A percentile compares a stretch with the other conserved stretches of the same genome.
These are phyloP conservation scores for Viola pubescens DNA, from an alignment of 441 rosid species.

Conservation along the genomic window DNA sequence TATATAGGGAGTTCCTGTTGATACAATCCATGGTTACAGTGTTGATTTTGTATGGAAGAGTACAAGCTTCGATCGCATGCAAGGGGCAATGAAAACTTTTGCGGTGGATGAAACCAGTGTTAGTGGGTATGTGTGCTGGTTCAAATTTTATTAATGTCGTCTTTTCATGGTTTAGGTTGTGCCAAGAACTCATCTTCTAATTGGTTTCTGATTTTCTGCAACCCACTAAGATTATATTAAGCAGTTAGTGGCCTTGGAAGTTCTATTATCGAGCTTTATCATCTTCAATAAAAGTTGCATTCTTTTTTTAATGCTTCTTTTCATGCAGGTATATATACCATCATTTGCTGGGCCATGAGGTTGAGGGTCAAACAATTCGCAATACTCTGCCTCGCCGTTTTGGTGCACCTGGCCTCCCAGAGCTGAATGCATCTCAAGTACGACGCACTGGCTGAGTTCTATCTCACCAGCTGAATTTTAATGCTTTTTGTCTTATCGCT, in stretches of 20 bases:
- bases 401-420: constrained; percentile 99
- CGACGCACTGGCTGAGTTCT: constrained; percentile 9
- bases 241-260: background rate
- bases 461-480: background rate
- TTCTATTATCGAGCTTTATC: background rate
- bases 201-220: background rate
- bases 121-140: constrained; percentile 67
- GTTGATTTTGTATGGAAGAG: constrained; percentile 99
- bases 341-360: constrained; percentile 96
- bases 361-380: constrained; percentile 93
- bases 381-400: constrained; percentile 87
- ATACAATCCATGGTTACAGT: constrained; percentile 86
- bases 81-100: constrained; percentile 98
- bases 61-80: constrained; percentile 98
- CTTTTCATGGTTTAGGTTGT: background rate
- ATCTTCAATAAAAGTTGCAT: background rate
- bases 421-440: constrained; percentile 98
- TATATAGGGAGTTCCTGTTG: constrained; percentile 87
- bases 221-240: background rate
- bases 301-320: constrained; percentile 6
- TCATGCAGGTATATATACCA: constrained; percentile 81
- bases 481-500: background rate
- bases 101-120: constrained; percentile 99
- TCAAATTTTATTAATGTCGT: background rate
- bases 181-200: background rate